Percentiles rank a stretch among this genome's conserved stretches.
phyloP scores from a whole-genome alignment of 441 rosid species.

The Gossypium gossypioides region DNA sequence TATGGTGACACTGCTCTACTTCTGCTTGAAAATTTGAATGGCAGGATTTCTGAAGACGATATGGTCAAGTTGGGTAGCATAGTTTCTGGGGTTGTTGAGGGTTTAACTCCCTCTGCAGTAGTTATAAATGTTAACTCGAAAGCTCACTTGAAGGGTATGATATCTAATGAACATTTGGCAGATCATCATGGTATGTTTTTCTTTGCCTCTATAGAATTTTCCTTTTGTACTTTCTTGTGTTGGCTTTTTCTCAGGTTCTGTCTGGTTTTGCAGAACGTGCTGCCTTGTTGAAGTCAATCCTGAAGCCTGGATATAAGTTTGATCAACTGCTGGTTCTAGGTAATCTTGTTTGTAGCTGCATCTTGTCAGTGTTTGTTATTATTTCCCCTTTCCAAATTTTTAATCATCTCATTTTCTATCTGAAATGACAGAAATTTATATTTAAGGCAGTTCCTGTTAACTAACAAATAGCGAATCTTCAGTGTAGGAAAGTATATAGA shows the following conservation, averaged over 20 bases:
- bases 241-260: slow-evolving; percentile 18
- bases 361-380: slow-evolving; percentile 1
- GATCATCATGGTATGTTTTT: slow-evolving; percentile 74
- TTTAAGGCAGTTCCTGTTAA: neutral
- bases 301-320: slow-evolving; percentile 80
- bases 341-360: slow-evolving; percentile 24
- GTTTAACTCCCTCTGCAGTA: slow-evolving; percentile 49
- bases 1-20: neutral
- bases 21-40: slow-evolving; percentile 12
- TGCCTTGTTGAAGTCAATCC: slow-evolving; percentile 46
- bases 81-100: slow-evolving; percentile 75
- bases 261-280: slow-evolving; percentile 56
- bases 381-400: neutral
- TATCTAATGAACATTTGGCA: slow-evolving; percentile 73
- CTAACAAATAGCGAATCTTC: neutral
- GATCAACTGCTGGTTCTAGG: slow-evolving; percentile 83
- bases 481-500: neutral
- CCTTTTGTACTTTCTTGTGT: slow-evolving; percentile 2
- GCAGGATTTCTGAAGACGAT: slow-evolving; percentile 72
- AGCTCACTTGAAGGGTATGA: slow-evolving; percentile 59
- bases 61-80: slow-evolving; percentile 69
- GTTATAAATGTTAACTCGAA: slow-evolving; percentile 51
- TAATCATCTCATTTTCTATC: neutral
- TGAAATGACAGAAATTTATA: neutral
- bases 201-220: slow-evolving; percentile 1